These are phyloP conservation scores for Hericium rajendrae DNA, from an alignment of 768 basidiomycete species.

Conservation along the genomic window DNA sequence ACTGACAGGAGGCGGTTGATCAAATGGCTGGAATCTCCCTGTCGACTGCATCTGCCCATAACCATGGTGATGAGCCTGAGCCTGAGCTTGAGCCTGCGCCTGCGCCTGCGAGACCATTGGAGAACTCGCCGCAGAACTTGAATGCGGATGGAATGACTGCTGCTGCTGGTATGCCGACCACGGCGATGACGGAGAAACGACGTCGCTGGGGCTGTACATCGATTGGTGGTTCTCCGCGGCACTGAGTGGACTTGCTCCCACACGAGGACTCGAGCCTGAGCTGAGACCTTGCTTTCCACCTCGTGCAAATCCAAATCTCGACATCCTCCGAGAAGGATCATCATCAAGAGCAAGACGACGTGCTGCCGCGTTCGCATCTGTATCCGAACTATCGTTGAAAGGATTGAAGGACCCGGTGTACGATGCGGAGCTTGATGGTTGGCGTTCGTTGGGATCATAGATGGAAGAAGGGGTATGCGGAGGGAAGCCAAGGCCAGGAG, in stretches of 20 bases:
- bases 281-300: slow-evolving; percentile 30
- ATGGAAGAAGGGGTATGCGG: slow-evolving; percentile 40
- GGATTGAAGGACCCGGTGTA: slow-evolving; percentile 78
- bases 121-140: slow-evolving; percentile 31
- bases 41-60: slow-evolving; percentile 20
- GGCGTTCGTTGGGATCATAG: slow-evolving; percentile 48
- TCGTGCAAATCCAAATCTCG: slow-evolving; percentile 69
- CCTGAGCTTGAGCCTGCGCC: slow-evolving; percentile 33
- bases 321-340: slow-evolving; percentile 56
- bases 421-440: slow-evolving; percentile 34
- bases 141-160: slow-evolving; percentile 30
- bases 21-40: slow-evolving; percentile 47
- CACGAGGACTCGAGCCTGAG: slow-evolving; percentile 54
- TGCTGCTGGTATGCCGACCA: slow-evolving; percentile 37
- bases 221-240: slow-evolving; percentile 35
- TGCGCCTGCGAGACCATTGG: slow-evolving; percentile 40
- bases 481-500: slow-evolving; percentile 46
- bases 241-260: slow-evolving; percentile 45
- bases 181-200: slow-evolving; percentile 29
- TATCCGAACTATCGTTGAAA: slow-evolving; percentile 55
- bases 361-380: slow-evolving; percentile 22
- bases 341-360: slow-evolving; percentile 41
- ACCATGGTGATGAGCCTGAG: slow-evolving; percentile 26
- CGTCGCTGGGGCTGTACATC: slow-evolving; percentile 31
- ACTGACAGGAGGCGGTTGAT: slow-evolving; percentile 40